Evolutionary conservation across 768 basidiomycete genomes (phyloP), one percentile per base, ranked within the genome.

Genomic region (Kwoniella pini): DNA sequence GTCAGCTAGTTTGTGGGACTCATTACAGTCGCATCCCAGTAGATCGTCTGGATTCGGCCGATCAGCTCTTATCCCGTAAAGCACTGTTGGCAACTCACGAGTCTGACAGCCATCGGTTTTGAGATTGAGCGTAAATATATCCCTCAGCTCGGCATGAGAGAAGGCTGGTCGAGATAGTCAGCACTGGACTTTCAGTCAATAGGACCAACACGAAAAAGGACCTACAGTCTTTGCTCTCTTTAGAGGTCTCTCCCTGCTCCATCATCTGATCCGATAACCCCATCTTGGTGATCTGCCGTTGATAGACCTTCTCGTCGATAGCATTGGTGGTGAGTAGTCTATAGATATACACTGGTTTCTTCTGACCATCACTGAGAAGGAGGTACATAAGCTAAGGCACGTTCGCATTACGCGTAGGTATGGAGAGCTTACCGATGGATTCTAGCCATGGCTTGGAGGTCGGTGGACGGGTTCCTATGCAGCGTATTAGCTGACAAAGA

Each of bases 381-480:
- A 63, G 45, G 21, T 36, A 15, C 7, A 13, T 13, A 4, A 19
- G 26, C n/a, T n/a, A n/a, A n/a, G n/a, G n/a, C n/a, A n/a, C n/a
- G n/a, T n/a, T n/a, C n/a, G n/a, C 5, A 26, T 54, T 46, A 26
- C 28, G 39, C 4, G 30, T 10, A 27, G 11, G 17, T 11, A 22
- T 28, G 13, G 38, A 19, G 13, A 22, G 60, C 69, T 55, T 62
- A 91, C 91, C 91, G 84, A 79, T 95, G 91, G 74, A 94, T 95
- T 49, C 95, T 85, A 52, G 93, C 95, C 95, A 98, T 98, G 1
- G 96, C 88, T 78, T 99, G 96, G 17, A 93, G 78, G 79, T 99
- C 96, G 69, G 77, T 79, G n/a, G 75, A 76, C 4, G 79, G 79
- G 42, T 79, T 79, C 79, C 76, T 77, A 52, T 2, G 38, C 33